Base-by-base conservation (phyloP, 805 yeast species). In the Jamesozyma rosinii region DNA sequence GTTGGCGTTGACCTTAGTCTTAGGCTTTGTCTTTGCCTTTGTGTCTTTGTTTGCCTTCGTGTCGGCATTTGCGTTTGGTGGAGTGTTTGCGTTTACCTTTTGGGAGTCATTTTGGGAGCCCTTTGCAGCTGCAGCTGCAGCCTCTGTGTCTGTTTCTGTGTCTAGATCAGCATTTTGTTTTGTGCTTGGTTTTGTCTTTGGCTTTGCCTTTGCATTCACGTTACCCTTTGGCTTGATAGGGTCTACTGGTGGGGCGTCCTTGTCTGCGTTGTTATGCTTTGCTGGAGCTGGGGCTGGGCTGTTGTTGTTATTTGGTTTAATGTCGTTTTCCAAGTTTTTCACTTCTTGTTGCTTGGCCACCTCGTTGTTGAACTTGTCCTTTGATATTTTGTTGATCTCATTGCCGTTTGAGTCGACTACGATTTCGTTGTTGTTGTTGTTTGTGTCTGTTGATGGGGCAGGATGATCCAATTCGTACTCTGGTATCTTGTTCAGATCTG, bases 261-360 rank as follows among this genome's bases (percentile, higher is more conserved):
- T n/a, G n/a, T n/a, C n/a, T n/a, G n/a, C n/a, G n/a, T n/a, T n/a
- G n/a, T n/a, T n/a, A n/a, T n/a, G n/a, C n/a, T n/a, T n/a, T n/a
- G n/a, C n/a, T n/a, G n/a, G n/a, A n/a, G 29, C 29, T 24, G 29
- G 29, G 6, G 29, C 29, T 6, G 11, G 6, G 29, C 11, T 24
- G 11, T 24, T 24, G 29, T 24, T 24, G 11, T 24, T 24, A 24
- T 24, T 24, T 24, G 29, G 29, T 11, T 24, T 24, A 24, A 24
- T 38, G 27, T 57, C 60, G 38, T 55, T 54, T 27, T 49, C 55
- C 26, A 57, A 44, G 37, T 57, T 57, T 40, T 53, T 49, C 9
- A 49, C 52, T 43, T 58, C 63, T 40, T 57, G 58, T 37, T 57
- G 63, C 43, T 39, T 51, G 14, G 60, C 61, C 3, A 58, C 57